Percentiles rank a stretch among this genome's conserved stretches.
Conservation (phyloP, 1,284 basidiomycete genomes). For the Kwoniella shivajii region DNA sequence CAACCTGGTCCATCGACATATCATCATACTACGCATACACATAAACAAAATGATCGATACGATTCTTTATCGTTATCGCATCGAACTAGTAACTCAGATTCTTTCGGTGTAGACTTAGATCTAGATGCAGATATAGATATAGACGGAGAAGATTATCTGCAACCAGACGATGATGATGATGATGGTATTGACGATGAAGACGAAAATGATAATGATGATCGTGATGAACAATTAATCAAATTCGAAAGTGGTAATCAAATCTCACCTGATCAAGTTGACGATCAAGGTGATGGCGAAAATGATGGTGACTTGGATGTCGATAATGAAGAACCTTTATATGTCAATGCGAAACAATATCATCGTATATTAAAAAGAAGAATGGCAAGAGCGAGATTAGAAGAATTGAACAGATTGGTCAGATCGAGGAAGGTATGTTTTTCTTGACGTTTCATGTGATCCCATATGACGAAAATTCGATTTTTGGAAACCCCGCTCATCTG, state of each 20-base stretch:
- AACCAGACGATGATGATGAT: slow-evolving; percentile 13
- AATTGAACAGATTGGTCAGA: slow-evolving; percentile 84
- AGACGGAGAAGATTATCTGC: slow-evolving; percentile 18
- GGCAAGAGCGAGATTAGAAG: slow-evolving; percentile 83
- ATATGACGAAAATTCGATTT: neutral
- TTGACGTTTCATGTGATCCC: neutral
- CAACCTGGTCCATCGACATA: slow-evolving; percentile 40
- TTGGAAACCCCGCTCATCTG: too few relatives aligned
- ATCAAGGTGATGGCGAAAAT: slow-evolving; percentile 26
- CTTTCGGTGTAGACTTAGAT: slow-evolving; percentile 11
- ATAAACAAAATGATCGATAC: slow-evolving; percentile 2
- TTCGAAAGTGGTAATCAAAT: slow-evolving; percentile 2
- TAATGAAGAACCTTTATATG: slow-evolving; percentile 93
- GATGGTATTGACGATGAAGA: slow-evolving; percentile 24
- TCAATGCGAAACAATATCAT: slow-evolving; percentile 97
- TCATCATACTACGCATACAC: neutral
- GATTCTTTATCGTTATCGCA: slow-evolving; percentile 8
- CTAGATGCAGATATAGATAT: slow-evolving; percentile 12
- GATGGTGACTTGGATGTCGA: slow-evolving; percentile 49
- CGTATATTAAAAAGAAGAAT: slow-evolving; percentile 90
- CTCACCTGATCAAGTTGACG: slow-evolving; percentile 16
- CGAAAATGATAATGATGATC: slow-evolving; percentile 6
- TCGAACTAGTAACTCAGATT: slow-evolving; percentile 1
- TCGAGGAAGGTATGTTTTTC: slow-evolving; percentile 74
- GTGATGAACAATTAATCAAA: neutral